phyloP scores from a whole-genome alignment of 495 filamentous ascomycete species.

The Penicillium cataractarum region DNA sequence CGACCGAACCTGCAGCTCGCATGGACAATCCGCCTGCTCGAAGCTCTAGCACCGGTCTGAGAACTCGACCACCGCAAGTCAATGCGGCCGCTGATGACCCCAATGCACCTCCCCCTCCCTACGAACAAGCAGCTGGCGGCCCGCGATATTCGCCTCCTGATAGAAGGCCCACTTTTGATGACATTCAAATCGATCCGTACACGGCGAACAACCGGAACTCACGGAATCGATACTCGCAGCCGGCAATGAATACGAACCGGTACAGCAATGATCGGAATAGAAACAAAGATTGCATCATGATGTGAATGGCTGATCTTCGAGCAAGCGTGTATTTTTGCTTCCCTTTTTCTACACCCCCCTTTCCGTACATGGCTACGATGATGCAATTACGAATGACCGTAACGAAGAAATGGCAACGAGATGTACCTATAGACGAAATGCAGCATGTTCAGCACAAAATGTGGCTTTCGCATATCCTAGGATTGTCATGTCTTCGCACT shows the following conservation, averaged over 20 bases:
- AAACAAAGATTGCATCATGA: constrained; percentile 50
- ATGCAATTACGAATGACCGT: constrained; percentile 24
- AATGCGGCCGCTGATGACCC: constrained; percentile 43
- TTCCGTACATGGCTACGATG: constrained; percentile 13
- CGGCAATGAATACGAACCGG: constrained; percentile 20
- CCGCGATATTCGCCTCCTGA: constrained; percentile 65
- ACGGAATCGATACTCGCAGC: constrained; percentile 17
- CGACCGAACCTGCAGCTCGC: constrained; percentile 12
- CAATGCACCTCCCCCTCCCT: constrained; percentile 72
- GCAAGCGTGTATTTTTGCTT: neutral
- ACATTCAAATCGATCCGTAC: constrained; percentile 25
- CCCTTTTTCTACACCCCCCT: neutral
- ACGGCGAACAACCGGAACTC: constrained; percentile 37
- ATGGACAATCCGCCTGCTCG: constrained; percentile 27
- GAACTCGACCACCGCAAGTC: constrained; percentile 23
- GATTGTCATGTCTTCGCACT: neutral
- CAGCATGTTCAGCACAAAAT: neutral
- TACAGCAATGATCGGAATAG: constrained; percentile 26
- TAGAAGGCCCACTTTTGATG: constrained; percentile 49
- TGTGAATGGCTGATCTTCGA: constrained; percentile 33
- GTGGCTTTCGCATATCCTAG: neutral
- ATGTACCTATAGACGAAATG: constrained; percentile 16
- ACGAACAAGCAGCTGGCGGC: constrained; percentile 75
- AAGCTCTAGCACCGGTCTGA: constrained; percentile 31
- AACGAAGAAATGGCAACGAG: constrained; percentile 12